Percentiles rank a stretch among this genome's conserved stretches.
These are phyloP conservation scores for Brassica cretica DNA, from an alignment of 345 rosid species.

Conservation along the genomic window DNA sequence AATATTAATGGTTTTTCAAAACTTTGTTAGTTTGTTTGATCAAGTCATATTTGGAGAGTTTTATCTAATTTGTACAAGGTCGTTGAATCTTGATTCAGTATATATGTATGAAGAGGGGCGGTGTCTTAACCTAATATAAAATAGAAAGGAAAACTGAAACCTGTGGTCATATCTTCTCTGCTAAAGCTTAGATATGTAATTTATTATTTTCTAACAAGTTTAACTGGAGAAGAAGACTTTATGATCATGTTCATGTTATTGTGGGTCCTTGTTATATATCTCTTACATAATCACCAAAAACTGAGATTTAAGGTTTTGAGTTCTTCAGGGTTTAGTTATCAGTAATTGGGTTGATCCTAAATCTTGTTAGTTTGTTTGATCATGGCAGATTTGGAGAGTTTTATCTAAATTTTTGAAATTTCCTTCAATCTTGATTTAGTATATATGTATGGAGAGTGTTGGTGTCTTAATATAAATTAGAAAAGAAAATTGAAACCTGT, in stretches of 20 bases:
- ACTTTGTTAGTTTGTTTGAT: background rate
- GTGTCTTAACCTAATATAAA: background rate
- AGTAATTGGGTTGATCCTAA: background rate
- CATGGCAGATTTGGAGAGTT: background rate
- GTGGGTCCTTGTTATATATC: background rate
- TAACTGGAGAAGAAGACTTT: background rate
- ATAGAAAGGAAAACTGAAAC: background rate
- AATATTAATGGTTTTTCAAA: background rate
- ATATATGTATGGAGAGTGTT: background rate
- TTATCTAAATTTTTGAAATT: background rate
- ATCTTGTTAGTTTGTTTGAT: background rate
- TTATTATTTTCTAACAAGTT: background rate
- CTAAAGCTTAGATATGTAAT: background rate
- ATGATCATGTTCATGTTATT: background rate
- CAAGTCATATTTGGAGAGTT: background rate
- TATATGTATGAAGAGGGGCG: background rate
- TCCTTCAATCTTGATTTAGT: background rate
- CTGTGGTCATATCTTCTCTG: background rate
- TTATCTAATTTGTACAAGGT: no score
- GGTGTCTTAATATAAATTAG: background rate
- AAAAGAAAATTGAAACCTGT: background rate
- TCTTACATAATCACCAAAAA: background rate
- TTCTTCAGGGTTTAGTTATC: background rate
- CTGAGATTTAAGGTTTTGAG: background rate
- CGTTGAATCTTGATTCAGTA: no score